Evolutionary conservation across 257 asterid genomes (phyloP).

Genomic region (Nemophila menziesii): DNA sequence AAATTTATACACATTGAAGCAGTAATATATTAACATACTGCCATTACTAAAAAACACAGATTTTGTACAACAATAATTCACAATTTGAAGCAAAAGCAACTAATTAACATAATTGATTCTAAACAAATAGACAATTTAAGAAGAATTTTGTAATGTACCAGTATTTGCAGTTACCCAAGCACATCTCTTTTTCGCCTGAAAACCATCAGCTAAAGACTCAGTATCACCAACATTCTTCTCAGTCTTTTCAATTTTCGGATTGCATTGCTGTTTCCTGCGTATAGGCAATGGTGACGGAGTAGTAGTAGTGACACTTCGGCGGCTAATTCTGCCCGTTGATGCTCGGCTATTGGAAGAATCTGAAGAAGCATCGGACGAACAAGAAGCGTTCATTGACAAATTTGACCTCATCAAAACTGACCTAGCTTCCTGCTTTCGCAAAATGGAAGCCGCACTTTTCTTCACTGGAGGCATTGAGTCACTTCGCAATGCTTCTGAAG

Average conservation of each 20-base stretch:
- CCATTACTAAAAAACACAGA: background rate
- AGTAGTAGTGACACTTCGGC: constrained; percentile 21
- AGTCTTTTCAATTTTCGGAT: constrained; percentile 20
- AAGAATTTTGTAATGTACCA: constrained; percentile 30
- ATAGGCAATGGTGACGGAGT: constrained; percentile 15
- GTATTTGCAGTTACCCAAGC: constrained; percentile 91
- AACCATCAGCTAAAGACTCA: constrained; percentile 34
- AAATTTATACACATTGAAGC: background rate
- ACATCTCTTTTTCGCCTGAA: constrained; percentile 62
- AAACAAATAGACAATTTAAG: background rate
- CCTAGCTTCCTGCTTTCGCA: constrained; percentile 31
- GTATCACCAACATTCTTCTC: constrained; percentile 19
- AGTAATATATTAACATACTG: background rate
- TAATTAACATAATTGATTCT: background rate
- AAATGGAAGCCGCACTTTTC: constrained; percentile 25
- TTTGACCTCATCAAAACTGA: constrained; percentile 21
- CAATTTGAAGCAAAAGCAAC: background rate
- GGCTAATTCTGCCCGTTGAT: constrained; percentile 61
- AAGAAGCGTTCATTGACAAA: constrained; percentile 67
- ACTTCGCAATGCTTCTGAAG: constrained; percentile 17
- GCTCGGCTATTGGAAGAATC: constrained; percentile 87
- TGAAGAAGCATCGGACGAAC: constrained; percentile 90
- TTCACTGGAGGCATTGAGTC: constrained; percentile 33
- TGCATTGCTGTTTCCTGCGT: constrained; percentile 42
- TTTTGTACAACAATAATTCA: background rate